A percentile compares a stretch with the other conserved stretches of the same genome.
phyloP scores from a whole-genome alignment of 306 rosid species.

The Prosopis cineraria region DNA sequence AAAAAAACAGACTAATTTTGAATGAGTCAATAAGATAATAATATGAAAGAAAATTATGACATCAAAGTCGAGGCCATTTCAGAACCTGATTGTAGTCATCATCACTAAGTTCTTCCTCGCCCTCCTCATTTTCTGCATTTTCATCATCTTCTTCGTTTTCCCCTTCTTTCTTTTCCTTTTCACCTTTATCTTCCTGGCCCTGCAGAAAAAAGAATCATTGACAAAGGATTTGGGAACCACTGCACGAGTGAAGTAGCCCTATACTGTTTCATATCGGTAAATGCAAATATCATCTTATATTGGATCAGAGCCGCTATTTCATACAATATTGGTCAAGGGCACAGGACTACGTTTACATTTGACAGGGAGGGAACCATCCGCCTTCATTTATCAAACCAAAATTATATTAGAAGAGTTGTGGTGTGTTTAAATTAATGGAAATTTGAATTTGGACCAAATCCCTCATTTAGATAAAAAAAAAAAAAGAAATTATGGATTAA shows the following conservation, averaged over 20 bases:
- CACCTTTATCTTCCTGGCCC: constrained; percentile 39
- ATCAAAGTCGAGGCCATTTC: constrained; percentile 14
- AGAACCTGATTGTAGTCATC: constrained; percentile 64
- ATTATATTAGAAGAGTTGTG: not conserved
- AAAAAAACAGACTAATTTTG: not conserved
- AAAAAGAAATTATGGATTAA: no score
- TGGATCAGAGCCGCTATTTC: no score
- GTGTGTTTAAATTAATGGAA: no score
- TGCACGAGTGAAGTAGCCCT: not conserved
- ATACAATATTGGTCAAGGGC: no score
- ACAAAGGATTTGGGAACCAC: constrained; percentile 18
- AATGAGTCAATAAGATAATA: not conserved
- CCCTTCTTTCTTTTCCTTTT: constrained; percentile 42
- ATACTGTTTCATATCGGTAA: no score
- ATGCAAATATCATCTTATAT: no score
- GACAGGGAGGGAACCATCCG: not conserved
- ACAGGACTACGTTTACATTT: not conserved
- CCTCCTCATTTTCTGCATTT: constrained; percentile 37
- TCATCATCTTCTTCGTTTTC: constrained; percentile 58
- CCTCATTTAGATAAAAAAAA: no score
- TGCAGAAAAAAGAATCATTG: constrained; percentile 33
- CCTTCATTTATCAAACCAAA: not conserved
- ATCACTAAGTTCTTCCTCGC: constrained; percentile 41
- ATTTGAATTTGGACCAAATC: no score
- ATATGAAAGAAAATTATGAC: constrained; percentile 14